Evolutionary conservation across 2,329 filamentous ascomycete genomes (phyloP).

Genomic region (Colletotrichum eremochloae): DNA sequence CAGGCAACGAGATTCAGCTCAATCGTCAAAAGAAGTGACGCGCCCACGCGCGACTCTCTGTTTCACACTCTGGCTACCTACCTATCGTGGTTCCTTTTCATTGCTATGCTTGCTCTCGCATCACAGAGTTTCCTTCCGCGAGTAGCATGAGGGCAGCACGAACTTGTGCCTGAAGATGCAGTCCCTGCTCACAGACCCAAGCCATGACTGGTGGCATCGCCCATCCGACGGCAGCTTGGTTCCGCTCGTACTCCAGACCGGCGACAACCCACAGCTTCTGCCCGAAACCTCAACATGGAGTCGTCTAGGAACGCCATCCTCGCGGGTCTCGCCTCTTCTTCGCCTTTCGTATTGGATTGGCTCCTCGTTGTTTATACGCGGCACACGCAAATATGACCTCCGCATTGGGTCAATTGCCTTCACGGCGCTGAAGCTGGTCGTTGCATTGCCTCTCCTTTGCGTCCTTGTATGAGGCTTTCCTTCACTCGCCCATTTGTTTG

Average conservation of each 20-base stretch:
- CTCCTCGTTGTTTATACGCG: not conserved
- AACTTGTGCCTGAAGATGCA: not conserved
- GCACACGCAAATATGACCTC: not conserved
- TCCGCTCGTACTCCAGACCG: slow-evolving; percentile 7
- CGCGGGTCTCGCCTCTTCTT: not conserved
- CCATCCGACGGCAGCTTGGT: slow-evolving; percentile 18
- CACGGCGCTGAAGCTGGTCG: slow-evolving; percentile 3
- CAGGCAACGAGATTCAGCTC: slow-evolving; percentile 10
- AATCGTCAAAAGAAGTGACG: not conserved
- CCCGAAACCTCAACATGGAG: slow-evolving; percentile 11
- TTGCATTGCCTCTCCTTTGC: not conserved
- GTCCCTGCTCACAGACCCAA: not conserved
- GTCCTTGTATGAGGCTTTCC: not conserved
- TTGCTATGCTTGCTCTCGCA: not conserved
- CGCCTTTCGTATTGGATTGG: slow-evolving; percentile 5
- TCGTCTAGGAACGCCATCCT: not conserved
- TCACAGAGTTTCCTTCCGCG: not conserved
- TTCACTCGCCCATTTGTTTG: not conserved
- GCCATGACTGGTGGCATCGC: slow-evolving; percentile 6
- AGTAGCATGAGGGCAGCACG: not conserved
- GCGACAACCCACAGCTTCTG: not conserved
- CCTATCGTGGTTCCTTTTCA: not conserved
- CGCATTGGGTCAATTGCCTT: not conserved
- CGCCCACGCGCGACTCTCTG: not conserved
- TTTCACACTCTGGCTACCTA: not conserved